Evolutionary conservation across 2,329 filamentous ascomycete genomes (phyloP).

Genomic region (Anisogramma anomala): DNA sequence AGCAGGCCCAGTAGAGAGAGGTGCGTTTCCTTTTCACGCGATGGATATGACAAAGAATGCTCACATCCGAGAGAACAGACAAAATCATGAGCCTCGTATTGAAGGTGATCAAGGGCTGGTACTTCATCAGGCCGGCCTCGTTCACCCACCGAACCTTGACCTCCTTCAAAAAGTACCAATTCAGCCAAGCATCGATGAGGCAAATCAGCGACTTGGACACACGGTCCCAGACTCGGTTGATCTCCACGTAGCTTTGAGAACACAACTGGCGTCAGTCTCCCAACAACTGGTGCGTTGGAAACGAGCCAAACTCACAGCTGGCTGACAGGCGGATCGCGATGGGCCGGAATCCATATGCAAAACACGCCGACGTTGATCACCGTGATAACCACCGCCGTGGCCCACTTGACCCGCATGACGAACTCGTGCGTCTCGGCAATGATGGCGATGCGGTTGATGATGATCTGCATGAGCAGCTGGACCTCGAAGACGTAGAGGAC

Average conservation of each 20-base stretch:
- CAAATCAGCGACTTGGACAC: conserved; percentile 40
- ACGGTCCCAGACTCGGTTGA: conserved; percentile 43
- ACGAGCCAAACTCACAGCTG: conserved; percentile 13
- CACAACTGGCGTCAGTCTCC: too few species aligned
- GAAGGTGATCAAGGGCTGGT: conserved; percentile 36
- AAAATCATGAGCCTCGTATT: conserved; percentile 36
- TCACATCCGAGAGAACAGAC: conserved; percentile 38
- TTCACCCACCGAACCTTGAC: conserved; percentile 35
- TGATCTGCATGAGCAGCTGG: conserved; percentile 42
- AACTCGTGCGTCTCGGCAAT: conserved; percentile 31
- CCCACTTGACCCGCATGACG: conserved; percentile 34
- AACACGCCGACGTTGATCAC: conserved; percentile 36
- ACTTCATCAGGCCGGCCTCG: conserved; percentile 37
- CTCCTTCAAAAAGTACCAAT: conserved; percentile 38
- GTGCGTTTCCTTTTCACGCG: too few species aligned
- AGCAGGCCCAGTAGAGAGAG: too few species aligned
- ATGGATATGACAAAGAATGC: too few species aligned
- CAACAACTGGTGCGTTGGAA: neutral
- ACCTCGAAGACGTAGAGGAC: conserved; percentile 34
- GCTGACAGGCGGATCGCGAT: conserved; percentile 25
- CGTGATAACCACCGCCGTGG: conserved; percentile 32
- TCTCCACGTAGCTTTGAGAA: conserved; percentile 17
- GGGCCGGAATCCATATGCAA: conserved; percentile 33
- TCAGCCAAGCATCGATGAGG: conserved; percentile 38
- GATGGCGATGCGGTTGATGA: conserved; percentile 41